Conservation (phyloP, 257 asterid genomes). For the Solanum virginianum region DNA sequence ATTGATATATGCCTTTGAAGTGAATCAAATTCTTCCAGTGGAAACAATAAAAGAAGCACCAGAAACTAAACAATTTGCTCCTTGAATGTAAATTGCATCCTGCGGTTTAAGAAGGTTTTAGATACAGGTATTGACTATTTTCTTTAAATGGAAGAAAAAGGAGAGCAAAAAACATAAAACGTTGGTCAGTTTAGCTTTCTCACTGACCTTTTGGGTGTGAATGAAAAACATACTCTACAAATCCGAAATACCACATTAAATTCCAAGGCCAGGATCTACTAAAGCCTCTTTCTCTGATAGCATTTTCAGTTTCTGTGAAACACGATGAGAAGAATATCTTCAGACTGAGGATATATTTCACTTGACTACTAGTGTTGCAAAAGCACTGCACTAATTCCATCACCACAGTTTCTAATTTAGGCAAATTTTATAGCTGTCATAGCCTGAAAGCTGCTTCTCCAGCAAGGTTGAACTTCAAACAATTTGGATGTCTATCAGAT, state of each 20-base stretch:
- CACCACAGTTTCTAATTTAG: background rate
- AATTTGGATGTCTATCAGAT: background rate
- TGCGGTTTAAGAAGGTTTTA: background rate
- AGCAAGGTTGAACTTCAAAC: background rate
- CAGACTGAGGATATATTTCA: background rate
- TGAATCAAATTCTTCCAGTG: background rate
- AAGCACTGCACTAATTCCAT: background rate
- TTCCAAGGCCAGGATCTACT: conserved; percentile 18
- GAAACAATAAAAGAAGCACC: background rate
- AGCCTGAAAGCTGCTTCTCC: background rate
- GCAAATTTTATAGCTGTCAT: background rate
- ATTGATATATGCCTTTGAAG: background rate
- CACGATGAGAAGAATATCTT: background rate
- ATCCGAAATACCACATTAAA: conserved; percentile 12
- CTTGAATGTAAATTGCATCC: background rate
- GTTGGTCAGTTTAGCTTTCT: background rate
- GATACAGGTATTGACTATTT: background rate
- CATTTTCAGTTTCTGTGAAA: conserved; percentile 75
- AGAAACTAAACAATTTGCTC: background rate
- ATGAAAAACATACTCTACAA: background rate
- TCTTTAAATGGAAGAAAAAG: background rate
- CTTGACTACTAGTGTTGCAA: background rate
- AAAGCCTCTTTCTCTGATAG: conserved; percentile 47
- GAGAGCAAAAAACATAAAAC: background rate
- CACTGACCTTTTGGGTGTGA: conserved; percentile 9